Evolutionary conservation across 148 eudicot species (phyloP), one percentile per base, ranked within the genome.

Genomic region (Nyssa sinensis): DNA sequence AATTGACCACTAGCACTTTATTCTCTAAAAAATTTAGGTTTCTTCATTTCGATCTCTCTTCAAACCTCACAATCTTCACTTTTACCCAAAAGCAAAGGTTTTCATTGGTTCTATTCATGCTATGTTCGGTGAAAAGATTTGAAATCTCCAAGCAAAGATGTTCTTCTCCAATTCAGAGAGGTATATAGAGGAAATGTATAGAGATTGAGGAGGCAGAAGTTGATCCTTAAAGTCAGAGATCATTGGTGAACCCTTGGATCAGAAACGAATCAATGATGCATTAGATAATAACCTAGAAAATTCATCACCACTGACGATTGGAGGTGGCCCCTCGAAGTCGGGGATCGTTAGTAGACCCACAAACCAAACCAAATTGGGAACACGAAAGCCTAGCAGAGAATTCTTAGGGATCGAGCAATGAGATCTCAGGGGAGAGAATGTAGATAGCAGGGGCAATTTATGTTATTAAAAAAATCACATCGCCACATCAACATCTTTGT

Each of bases 251-350:
- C 28, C 81, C 77, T 73, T 85, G 67, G 93, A 88, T 88, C 95
- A 93, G 83, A 90, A 85, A 82, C 75, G 93, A 44, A 84, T 90
- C 73, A 88, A 88, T 74, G 94, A 90, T 75, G 91, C 86, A 47
- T 71, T 88, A 28, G 92, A 88, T 73, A 92, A 90, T 79, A 90
- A 89, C 69, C 64, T 90, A 29, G 94, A 90, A 74, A 86, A 88
- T 44, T 80, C 85, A 31, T 84, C 92, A 8, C 87, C 92, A 41
- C 85, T 92, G 7, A 88, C 87, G n/a, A n/a, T n/a, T n/a, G n/a
- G n/a, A n/a, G n/a, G n/a, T n/a, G n/a, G n/a, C n/a, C n/a, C n/a
- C n/a, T n/a, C n/a, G n/a, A n/a, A n/a, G n/a, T n/a, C n/a, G n/a
- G n/a, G n/a, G n/a, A n/a, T n/a, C n/a, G n/a, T n/a, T n/a, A n/a